Conservation (phyloP, 75 land plant genomes). For the Ceratopteris richardii region DNA sequence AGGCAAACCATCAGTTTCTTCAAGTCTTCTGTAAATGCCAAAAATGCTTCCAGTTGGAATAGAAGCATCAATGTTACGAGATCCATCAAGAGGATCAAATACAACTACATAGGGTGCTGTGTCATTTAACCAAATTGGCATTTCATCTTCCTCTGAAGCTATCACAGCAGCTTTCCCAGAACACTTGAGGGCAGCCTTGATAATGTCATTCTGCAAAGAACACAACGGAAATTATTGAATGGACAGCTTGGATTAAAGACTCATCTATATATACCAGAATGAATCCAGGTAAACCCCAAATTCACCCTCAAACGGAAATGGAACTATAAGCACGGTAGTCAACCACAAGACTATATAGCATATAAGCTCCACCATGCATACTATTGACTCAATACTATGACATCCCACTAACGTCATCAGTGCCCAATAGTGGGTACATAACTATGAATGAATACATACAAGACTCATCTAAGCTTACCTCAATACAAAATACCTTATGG, state of each 20-base stretch:
- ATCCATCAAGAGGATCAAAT: constrained; percentile 92
- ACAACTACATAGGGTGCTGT: constrained; percentile 82
- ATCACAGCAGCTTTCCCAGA: constrained; percentile 84
- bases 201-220: constrained; percentile 71
- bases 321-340: no score
- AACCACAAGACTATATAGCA: no score
- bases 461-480: background rate
- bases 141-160: constrained; percentile 92
- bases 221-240: background rate
- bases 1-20: constrained; percentile 57
- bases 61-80: constrained; percentile 94
- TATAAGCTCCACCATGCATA: no score
- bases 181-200: constrained; percentile 48
- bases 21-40: constrained; percentile 67
- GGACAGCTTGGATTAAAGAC: background rate
- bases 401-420: no score
- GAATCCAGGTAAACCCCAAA: no score
- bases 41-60: constrained; percentile 98
- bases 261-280: no score
- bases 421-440: no score
- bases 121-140: constrained; percentile 58
- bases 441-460: background rate
- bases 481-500: no score
- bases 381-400: no score
- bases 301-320: no score